Evolutionary conservation across 495 filamentous ascomycete species (phyloP), one percentile per base, ranked within the genome.

Genomic region (Penicillium silybi): DNA sequence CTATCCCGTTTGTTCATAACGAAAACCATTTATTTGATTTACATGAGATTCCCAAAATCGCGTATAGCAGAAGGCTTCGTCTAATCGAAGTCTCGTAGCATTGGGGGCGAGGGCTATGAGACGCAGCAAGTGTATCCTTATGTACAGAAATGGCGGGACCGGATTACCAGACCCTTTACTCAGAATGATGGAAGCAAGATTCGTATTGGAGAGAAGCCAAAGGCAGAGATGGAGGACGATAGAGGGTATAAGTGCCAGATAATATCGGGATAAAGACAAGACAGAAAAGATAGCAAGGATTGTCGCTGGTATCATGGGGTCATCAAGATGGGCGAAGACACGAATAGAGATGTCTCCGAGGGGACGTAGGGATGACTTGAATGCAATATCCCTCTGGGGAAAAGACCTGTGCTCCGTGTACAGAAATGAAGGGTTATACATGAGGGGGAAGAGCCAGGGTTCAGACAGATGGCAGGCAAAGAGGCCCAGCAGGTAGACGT

Each of bases 261-360:
- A 27, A 48, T 22, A 42, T 20, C 34, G 22, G 20, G 52, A 49
- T 7, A 41, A 41, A 47, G 26, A 45, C n/a, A 27, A 32, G 19
- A 34, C 45, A 39, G 45, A 52, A 16, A 39, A 53, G 20, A 51
- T 20, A 44, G 20, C 22, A 47, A 55, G 26, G 20, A 48, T 41
- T 48, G 50, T 32, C 48, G 44, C 29, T 59, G 56, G 47, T 63
- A 60, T 60, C 59, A 47, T 59, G 46, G 52, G 45, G 42, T 58
- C 54, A 41, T 61, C 44, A 58, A 29, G 46, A 22, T 18, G 29
- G 48, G 41, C n/a, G 10, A 22, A 39, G 26, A 25, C 6, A 9
- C 17, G 29, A 23, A 16, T 6, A 23, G 22, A 32, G 6, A 29
- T 13, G 29, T 32, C 29, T 32, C 29, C 29, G 11, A 32, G 11